These are phyloP conservation scores for Microbotryum saponariae DNA, from an alignment of 1,284 basidiomycete genomes.

Conservation along the genomic window DNA sequence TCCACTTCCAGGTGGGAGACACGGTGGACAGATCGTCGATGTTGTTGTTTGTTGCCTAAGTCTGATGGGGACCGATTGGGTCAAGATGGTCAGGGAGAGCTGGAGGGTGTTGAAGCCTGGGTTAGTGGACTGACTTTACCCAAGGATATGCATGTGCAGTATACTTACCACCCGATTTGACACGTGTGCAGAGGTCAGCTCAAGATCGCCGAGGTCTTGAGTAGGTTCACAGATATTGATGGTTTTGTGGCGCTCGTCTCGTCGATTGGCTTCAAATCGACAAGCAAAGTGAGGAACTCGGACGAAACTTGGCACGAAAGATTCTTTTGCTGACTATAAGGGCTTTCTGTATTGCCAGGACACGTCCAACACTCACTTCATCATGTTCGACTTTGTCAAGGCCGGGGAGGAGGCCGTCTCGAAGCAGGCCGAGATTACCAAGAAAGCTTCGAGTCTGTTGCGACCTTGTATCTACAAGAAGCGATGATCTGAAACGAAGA, in stretches of 20 bases:
- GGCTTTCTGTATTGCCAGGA: constrained; percentile 48
- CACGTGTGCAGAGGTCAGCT: constrained; percentile 61
- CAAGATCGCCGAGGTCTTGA: constrained; percentile 91
- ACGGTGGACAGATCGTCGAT: constrained; percentile 61
- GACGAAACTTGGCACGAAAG: too few relatives aligned
- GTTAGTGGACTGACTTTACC: constrained; percentile 48
- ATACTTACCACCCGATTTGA: too few relatives aligned
- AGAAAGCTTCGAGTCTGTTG: constrained; percentile 56
- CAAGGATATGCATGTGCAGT: too few relatives aligned
- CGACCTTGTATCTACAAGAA: constrained; percentile 97
- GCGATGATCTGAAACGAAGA: constrained; percentile 47
- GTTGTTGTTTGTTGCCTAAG: constrained; percentile 88
- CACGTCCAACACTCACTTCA: constrained; percentile 77
- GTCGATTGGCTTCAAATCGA: constrained; percentile 71
- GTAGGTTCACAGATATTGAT: constrained; percentile 66
- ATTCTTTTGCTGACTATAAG: background rate
- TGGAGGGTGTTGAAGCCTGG: constrained; percentile 72
- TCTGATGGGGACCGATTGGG: constrained; percentile 97
- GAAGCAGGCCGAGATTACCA: constrained; percentile 58
- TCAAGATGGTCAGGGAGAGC: constrained; percentile 77
- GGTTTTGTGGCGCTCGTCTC: constrained; percentile 66
- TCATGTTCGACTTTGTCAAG: constrained; percentile 76
- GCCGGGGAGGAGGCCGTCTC: constrained; percentile 46
- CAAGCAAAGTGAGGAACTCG: constrained; percentile 54
- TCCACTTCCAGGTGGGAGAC: constrained; percentile 29